A percentile compares a stretch with the other conserved stretches of the same genome.
These are phyloP conservation scores for Coniferiporia sulphurascens DNA, from an alignment of 1,284 basidiomycete genomes.

Conservation along the genomic window DNA sequence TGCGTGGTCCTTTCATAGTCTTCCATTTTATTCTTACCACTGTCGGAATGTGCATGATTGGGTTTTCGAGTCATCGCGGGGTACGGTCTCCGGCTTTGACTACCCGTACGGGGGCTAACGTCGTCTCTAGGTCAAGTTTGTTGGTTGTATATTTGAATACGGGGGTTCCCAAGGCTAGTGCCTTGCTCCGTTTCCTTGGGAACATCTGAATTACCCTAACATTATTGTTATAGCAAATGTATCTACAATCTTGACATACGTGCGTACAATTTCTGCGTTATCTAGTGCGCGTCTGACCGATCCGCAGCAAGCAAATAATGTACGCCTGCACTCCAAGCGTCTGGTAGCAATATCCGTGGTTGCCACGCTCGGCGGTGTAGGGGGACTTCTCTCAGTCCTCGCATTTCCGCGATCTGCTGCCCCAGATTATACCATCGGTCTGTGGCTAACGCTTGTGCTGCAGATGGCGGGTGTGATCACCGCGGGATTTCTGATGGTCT, in stretches of 20 bases:
- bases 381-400: conserved; percentile 32
- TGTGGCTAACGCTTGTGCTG: neutral
- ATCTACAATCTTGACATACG: conserved; percentile 8
- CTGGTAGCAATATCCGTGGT: conserved; percentile 31
- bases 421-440: neutral
- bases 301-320: conserved; percentile 34
- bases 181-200: neutral
- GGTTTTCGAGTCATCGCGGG: conserved; percentile 25
- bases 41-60: conserved; percentile 32
- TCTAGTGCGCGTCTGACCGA: conserved; percentile 26
- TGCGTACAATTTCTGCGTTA: neutral
- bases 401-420: conserved; percentile 4
- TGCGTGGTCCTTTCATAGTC: conserved; percentile 31
- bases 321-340: conserved; percentile 34
- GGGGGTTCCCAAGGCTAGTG: conserved; percentile 10
- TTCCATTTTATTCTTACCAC: conserved; percentile 29
- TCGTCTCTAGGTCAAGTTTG: neutral
- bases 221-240: neutral
- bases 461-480: neutral
- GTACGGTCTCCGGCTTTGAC: conserved; percentile 33
- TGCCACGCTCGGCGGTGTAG: conserved; percentile 35
- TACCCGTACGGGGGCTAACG: conserved; percentile 27
- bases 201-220: neutral
- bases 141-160: conserved; percentile 8
- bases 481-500: neutral